Evolutionary conservation across 495 filamentous ascomycete species (phyloP).

Genomic region (Thozetella sp.): DNA sequence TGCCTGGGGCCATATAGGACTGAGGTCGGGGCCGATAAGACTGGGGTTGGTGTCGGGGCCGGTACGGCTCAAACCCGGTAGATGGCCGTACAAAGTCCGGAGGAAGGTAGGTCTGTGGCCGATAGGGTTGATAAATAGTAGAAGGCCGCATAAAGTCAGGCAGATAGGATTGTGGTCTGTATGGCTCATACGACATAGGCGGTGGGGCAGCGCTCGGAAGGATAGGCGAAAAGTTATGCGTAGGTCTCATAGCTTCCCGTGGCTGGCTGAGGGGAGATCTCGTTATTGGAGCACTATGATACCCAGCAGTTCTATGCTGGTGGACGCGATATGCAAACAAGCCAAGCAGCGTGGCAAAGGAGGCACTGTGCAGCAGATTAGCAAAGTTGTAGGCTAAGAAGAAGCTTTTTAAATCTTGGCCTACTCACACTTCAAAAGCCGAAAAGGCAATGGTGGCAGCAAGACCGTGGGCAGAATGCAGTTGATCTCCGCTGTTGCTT

Average conservation of each 20-base stretch:
- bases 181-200: background rate
- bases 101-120: background rate
- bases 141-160: background rate
- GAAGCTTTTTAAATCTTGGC: background rate
- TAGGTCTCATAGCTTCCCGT: background rate
- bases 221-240: too few relatives aligned
- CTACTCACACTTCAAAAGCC: background rate
- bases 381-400: background rate
- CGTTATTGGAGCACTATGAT: background rate
- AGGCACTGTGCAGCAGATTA: background rate
- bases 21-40: too few relatives aligned
- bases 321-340: background rate
- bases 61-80: background rate
- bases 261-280: background rate
- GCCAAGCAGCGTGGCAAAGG: background rate
- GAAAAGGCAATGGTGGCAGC: constrained; percentile 2
- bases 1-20: background rate
- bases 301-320: background rate
- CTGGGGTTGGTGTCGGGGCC: too few relatives aligned
- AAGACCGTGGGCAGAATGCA: background rate
- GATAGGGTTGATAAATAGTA: background rate
- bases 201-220: background rate
- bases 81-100: background rate
- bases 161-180: background rate
- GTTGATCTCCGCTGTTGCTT: background rate